Evolutionary conservation across 2,329 filamentous ascomycete genomes (phyloP).

Genomic region (Sclerotinia subarctica): DNA sequence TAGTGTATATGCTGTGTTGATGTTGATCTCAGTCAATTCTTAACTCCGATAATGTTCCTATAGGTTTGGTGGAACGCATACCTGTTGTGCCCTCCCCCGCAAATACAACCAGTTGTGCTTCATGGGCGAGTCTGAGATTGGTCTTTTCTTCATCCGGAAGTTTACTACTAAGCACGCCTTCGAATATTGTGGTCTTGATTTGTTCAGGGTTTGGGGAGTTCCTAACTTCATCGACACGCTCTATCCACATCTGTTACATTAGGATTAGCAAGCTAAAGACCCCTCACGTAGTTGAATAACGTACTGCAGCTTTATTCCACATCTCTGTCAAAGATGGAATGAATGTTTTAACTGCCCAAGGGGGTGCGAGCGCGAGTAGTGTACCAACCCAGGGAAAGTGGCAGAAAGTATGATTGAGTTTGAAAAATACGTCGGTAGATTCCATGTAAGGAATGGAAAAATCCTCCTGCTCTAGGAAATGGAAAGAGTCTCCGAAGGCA

Average conservation of each 20-base stretch:
- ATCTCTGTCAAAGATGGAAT: neutral
- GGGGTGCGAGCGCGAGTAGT: neutral
- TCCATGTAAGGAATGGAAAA: neutral
- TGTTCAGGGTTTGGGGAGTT: neutral
- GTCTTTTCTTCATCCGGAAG: neutral
- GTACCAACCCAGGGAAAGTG: neutral
- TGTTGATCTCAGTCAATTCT: neutral
- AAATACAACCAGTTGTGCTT: neutral
- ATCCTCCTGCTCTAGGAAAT: neutral
- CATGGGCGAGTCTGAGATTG: neutral
- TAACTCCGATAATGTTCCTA: no score
- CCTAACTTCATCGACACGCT: neutral
- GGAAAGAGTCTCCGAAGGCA: neutral
- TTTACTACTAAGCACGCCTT: neutral
- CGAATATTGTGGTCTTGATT: neutral
- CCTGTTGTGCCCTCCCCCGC: neutral
- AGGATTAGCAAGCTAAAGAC: neutral
- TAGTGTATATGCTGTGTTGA: neutral
- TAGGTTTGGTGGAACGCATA: neutral
- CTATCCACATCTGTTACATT: neutral
- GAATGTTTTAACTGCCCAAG: neutral
- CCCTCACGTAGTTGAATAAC: neutral
- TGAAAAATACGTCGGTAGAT: neutral
- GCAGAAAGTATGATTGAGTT: conserved; percentile 1
- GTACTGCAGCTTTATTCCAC: neutral